Base-by-base conservation (phyloP, 495 filamentous ascomycete genomes). In the Penicillium coffeae region DNA sequence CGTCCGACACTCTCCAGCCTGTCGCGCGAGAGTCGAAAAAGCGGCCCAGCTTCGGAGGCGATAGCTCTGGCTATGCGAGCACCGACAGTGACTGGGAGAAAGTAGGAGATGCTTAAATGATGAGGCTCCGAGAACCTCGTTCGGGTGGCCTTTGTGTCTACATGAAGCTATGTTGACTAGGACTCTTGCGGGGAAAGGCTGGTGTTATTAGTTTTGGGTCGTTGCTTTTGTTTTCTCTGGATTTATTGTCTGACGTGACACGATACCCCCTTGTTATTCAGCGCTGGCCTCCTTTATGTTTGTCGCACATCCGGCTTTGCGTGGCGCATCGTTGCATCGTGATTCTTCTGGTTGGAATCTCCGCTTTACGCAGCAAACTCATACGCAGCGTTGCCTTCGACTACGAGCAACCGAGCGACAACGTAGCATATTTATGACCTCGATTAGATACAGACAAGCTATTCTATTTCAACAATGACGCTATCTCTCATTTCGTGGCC, bases 81-180 rank as follows among this genome's bases (percentile, higher is more conserved):
- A 79, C 76, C 1, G 77, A 80, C 60, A 78, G 76, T 38, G 77
- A 80, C 48, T 80, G 77, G 77, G 77, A 78, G 61, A 80, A 75
- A 52, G 67, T 80, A 27, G 75, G 78, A 36, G 70, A 70, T 30
- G 63, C 53, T 13, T 38, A 48, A 44, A 21, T 47, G 38, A 30
- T 10, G 25, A 30, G 4, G 4, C 10, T 10, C 25, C 25, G 25
- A 30, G 4, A 30, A 10, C 4, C 25, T 30, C 10, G 25, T 4
- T 4, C 10, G 25, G n/a, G 25, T 30, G 10, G 4, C 25, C 25
- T 30, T 5, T 30, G 25, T 10, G 5, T 30, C 25, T 30, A 30
- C 10, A 30, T 10, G 10, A 10, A 30, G 25, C 25, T 30, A 10
- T 30, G 25, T 10, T 30, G 10, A 30, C 10, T 10, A 30, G 5